A percentile compares a stretch with the other conserved stretches of the same genome.
These are phyloP conservation scores for Platanus orientalis DNA, from an alignment of 164 flowering plant species.

Conservation along the genomic window DNA sequence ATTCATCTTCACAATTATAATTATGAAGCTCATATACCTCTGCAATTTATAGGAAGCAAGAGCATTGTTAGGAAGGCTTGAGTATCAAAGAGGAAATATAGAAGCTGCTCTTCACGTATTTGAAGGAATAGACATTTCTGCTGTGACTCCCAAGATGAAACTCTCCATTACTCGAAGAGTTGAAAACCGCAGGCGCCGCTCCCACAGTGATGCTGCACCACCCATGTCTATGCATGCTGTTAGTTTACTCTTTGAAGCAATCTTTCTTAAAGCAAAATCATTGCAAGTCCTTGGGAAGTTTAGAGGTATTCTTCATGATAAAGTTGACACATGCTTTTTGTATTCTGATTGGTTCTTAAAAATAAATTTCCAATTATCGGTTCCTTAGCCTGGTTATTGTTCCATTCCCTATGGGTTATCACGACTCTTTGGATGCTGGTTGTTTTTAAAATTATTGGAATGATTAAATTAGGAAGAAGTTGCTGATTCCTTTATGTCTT, in stretches of 20 bases:
- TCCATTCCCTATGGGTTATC: background rate
- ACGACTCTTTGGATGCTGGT: background rate
- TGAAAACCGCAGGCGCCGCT: conserved; percentile 52
- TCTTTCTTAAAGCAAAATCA: conserved; percentile 79
- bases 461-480: background rate
- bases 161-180: conserved; percentile 48
- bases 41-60: conserved; percentile 76
- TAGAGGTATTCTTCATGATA: conserved; percentile 40
- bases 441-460: background rate
- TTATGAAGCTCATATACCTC: background rate
- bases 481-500: background rate
- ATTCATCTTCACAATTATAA: background rate
- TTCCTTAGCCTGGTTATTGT: background rate
- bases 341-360: background rate
- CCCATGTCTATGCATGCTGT: conserved; percentile 83
- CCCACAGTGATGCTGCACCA: conserved; percentile 49
- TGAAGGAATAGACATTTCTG: conserved; percentile 86
- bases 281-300: conserved; percentile 64
- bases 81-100: conserved; percentile 79
- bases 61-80: conserved; percentile 85
- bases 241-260: conserved; percentile 81
- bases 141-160: conserved; percentile 65
- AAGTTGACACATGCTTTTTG: background rate
- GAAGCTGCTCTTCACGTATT: conserved; percentile 90
- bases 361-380: background rate